Evolutionary conservation across 345 rosid genomes (phyloP).

Genomic region (Fremontodendron californicum): DNA sequence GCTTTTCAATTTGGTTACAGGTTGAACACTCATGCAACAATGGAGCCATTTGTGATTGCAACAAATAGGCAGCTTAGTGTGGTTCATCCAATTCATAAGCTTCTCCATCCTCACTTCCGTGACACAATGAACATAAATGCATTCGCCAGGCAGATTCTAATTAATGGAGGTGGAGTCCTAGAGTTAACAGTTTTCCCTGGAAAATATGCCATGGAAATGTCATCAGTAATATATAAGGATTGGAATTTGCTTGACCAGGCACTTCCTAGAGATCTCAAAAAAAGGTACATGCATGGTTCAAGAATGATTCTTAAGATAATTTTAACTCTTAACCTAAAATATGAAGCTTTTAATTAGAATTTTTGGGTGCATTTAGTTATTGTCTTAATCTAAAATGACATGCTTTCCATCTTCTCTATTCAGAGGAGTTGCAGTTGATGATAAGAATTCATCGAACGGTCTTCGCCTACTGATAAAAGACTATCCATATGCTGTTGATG

Average conservation of each 20-base stretch:
- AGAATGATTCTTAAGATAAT: too few relatives aligned
- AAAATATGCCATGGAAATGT: constrained; percentile 68
- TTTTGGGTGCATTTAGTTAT: neutral
- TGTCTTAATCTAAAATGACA: neutral
- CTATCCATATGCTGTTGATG: constrained; percentile 80
- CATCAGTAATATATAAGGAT: constrained; percentile 48
- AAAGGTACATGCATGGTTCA: constrained; percentile 37
- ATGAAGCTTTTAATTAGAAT: too few relatives aligned
- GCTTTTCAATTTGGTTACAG: constrained; percentile 26
- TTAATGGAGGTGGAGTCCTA: constrained; percentile 66
- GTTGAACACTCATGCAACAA: constrained; percentile 68
- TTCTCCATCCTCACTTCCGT: constrained; percentile 78
- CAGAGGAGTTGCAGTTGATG: constrained; percentile 78
- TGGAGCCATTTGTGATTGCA: constrained; percentile 76
- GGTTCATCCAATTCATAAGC: constrained; percentile 76
- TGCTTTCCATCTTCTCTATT: neutral
- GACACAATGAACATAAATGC: constrained; percentile 88
- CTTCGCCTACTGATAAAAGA: constrained; percentile 58
- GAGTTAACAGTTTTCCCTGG: constrained; percentile 65
- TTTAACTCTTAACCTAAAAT: too few relatives aligned
- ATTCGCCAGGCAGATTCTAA: constrained; percentile 58
- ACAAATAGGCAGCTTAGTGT: constrained; percentile 72
- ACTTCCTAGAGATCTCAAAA: constrained; percentile 70
- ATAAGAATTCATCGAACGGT: constrained; percentile 52
- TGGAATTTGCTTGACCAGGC: constrained; percentile 78